Conservation (phyloP, 345 rosid species). For the Clausena lansium region DNA sequence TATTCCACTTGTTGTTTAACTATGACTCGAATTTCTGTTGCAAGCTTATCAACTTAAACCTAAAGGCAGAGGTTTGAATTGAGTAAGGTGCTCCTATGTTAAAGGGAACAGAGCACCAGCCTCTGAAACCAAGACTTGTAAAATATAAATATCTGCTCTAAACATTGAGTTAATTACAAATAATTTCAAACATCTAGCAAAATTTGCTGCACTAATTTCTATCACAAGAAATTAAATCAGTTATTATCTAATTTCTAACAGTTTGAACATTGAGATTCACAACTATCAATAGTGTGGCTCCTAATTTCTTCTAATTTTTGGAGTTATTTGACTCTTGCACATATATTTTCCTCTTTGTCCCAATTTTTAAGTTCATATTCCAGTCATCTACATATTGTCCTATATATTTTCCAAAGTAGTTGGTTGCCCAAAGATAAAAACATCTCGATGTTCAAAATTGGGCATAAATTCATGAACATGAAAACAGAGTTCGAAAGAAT, state of each 20-base stretch:
- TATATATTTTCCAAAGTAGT: background rate
- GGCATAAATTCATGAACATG: background rate
- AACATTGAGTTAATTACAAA: constrained; percentile 1
- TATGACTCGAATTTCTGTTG: background rate
- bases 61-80: background rate
- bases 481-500: background rate
- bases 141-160: background rate
- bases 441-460: background rate
- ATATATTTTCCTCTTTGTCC: background rate
- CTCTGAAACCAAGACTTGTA: background rate
- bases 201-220: background rate
- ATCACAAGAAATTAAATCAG: background rate
- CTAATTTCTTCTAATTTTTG: background rate
- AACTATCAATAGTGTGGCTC: background rate
- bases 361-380: background rate
- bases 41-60: background rate
- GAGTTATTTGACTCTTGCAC: background rate
- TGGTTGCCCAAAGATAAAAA: background rate
- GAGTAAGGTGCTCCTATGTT: background rate
- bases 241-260: background rate
- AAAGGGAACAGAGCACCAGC: background rate
- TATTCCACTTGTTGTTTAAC: background rate
- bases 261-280: background rate
- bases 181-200: background rate
- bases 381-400: background rate